Conservation (phyloP, 2,329 filamentous ascomycete genomes). For the Sporothrix pseudoabietina region DNA sequence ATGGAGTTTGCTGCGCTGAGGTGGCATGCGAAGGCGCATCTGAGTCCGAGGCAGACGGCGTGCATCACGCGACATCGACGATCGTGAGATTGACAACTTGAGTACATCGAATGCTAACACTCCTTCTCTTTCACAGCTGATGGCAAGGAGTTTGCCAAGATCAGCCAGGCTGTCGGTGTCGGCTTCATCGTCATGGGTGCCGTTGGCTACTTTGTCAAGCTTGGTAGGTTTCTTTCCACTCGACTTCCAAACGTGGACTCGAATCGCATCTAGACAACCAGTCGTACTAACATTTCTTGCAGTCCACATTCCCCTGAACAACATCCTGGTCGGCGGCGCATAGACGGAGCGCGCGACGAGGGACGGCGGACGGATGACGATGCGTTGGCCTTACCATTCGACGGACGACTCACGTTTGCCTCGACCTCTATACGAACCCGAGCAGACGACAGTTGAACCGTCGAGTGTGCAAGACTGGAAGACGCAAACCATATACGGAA, state of each 20-base stretch:
- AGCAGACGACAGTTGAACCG: neutral
- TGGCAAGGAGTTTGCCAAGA: slow-evolving; percentile 57
- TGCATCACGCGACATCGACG: slow-evolving; percentile 12
- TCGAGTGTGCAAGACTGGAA: neutral
- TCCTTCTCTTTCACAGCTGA: slow-evolving; percentile 46
- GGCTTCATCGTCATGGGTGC: slow-evolving; percentile 72
- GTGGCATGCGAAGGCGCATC: neutral
- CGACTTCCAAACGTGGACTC: neutral
- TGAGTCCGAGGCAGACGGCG: neutral
- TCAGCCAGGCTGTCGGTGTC: slow-evolving; percentile 61
- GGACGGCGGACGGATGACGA: neutral
- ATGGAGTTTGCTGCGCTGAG: neutral
- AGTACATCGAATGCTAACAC: slow-evolving; percentile 33
- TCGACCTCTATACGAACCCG: neutral
- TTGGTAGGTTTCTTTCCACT: slow-evolving; percentile 53
- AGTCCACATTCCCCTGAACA: slow-evolving; percentile 72
- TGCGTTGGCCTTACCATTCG: neutral
- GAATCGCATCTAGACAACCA: neutral
- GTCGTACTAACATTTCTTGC: neutral
- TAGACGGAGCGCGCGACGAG: slow-evolving; percentile 43
- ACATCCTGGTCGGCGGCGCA: slow-evolving; percentile 68
- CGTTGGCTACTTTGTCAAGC: slow-evolving; percentile 70
- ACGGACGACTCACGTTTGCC: neutral
- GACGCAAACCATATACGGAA: neutral
- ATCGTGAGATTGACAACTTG: neutral